Conservation (phyloP, 495 filamentous ascomycete species). For the Chaetomium cochliodes region DNA sequence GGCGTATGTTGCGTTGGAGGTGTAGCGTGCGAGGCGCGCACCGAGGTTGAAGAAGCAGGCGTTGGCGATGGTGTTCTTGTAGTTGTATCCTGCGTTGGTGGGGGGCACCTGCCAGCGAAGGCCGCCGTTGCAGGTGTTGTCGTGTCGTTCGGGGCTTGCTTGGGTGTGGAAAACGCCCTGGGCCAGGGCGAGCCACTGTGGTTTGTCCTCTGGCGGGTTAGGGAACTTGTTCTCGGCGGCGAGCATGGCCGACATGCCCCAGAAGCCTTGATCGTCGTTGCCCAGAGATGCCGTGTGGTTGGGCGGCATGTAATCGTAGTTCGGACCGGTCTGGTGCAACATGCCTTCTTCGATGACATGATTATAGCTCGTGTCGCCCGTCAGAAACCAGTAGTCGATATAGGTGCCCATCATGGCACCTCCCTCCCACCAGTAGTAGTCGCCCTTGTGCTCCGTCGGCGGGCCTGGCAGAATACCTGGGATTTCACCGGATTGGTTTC, state of each 20-base stretch:
- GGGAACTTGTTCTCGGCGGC: constrained; percentile 74
- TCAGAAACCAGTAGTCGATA: constrained; percentile 70
- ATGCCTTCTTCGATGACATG: constrained; percentile 56
- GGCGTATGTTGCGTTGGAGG: constrained; percentile 73
- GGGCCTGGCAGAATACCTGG: constrained; percentile 64
- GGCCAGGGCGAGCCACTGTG: constrained; percentile 71
- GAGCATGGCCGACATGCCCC: constrained; percentile 74
- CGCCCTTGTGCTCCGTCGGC: constrained; percentile 45
- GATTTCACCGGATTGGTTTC: constrained; percentile 59
- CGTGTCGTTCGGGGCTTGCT: constrained; percentile 56
- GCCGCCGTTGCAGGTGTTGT: constrained; percentile 64
- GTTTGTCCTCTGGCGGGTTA: constrained; percentile 55
- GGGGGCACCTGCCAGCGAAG: constrained; percentile 78
- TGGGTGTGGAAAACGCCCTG: constrained; percentile 77
- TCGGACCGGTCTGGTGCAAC: constrained; percentile 60
- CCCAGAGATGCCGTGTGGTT: constrained; percentile 74
- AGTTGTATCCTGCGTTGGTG: constrained; percentile 74
- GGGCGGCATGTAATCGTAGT: constrained; percentile 60
- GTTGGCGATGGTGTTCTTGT: constrained; percentile 72
- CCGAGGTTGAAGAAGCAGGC: constrained; percentile 78
- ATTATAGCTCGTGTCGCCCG: constrained; percentile 66
- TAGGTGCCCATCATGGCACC: constrained; percentile 56
- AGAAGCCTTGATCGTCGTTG: constrained; percentile 84
- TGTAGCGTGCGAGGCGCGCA: constrained; percentile 72
- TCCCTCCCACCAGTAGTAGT: constrained; percentile 60